Conservation (phyloP, 805 yeast species). For the Candida sonorensis region DNA sequence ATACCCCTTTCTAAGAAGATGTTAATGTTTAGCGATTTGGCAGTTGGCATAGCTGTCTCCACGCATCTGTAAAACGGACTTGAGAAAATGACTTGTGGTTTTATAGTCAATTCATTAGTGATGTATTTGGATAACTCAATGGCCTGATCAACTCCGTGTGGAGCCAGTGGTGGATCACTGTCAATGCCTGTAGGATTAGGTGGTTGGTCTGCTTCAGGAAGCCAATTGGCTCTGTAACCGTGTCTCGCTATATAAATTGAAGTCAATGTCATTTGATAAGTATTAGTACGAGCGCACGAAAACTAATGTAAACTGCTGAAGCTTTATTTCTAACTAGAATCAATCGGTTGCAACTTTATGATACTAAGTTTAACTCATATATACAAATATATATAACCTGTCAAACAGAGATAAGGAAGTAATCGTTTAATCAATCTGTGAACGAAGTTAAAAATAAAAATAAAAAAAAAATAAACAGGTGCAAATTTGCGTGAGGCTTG, state of each 20-base stretch:
- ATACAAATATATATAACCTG: no score
- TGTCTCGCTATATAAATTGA: constrained; percentile 74
- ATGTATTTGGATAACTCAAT: constrained; percentile 64
- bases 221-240: constrained; percentile 89
- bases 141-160: constrained; percentile 86
- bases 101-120: constrained; percentile 35
- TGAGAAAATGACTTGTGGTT: constrained; percentile 64
- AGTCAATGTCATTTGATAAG: constrained; percentile 36
- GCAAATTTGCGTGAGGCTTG: no score
- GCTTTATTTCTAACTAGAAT: no score
- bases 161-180: constrained; percentile 83
- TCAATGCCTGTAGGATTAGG: constrained; percentile 89
- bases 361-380: no score
- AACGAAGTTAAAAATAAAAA: no score
- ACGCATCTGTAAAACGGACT: constrained; percentile 90
- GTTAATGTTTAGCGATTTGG: constrained; percentile 49
- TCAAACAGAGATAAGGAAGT: no score
- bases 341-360: no score
- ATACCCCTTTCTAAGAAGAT: constrained; percentile 74
- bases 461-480: no score
- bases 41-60: constrained; percentile 70
- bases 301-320: no score
- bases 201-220: constrained; percentile 73
- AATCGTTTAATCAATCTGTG: no score
- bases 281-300: no score